A percentile compares a stretch with the other conserved stretches of the same genome.
Evolutionary conservation across 169 alveolate genomes (phyloP).

Genomic region (Theileria annulata): DNA sequence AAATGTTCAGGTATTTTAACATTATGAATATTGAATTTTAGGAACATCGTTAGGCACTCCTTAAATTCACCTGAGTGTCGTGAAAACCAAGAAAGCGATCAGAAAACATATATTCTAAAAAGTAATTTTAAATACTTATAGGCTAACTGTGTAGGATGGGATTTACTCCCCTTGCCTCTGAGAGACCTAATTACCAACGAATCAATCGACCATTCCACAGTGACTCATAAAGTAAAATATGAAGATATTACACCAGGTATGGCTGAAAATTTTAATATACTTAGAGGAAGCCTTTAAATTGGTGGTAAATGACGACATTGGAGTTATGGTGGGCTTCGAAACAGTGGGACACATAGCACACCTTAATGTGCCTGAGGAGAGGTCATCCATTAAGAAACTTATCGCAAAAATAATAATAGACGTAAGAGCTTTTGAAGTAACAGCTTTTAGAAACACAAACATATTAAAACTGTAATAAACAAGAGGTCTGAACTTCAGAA

Average conservation of each 20-base stretch:
- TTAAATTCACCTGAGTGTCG: background rate
- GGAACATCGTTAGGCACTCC: slow-evolving; percentile 5
- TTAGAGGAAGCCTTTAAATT: slow-evolving; percentile 70
- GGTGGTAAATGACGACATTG: slow-evolving; percentile 70
- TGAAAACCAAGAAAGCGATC: background rate
- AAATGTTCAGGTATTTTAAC: slow-evolving; percentile 34
- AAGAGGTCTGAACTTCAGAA: slow-evolving; percentile 82
- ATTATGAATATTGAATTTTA: background rate
- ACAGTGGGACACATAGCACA: slow-evolving; percentile 90
- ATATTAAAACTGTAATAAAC: slow-evolving; percentile 82
- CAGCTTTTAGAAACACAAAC: slow-evolving; percentile 76
- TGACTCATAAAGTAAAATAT: slow-evolving; percentile 12
- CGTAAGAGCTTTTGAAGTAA: slow-evolving; percentile 25
- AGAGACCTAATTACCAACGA: slow-evolving; percentile 8
- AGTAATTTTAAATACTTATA: slow-evolving; percentile 2
- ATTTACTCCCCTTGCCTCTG: slow-evolving; percentile 4
- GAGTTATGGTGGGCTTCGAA: slow-evolving; percentile 83
- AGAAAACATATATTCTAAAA: slow-evolving; percentile 8
- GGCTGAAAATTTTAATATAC: slow-evolving; percentile 13
- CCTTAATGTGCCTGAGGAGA: slow-evolving; percentile 82
- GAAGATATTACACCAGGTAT: slow-evolving; percentile 13
- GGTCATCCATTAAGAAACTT: slow-evolving; percentile 75
- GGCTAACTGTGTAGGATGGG: slow-evolving; percentile 10
- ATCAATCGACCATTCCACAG: slow-evolving; percentile 7
- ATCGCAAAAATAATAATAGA: slow-evolving; percentile 85